Conservation (phyloP, 257 asterid genomes). For the Rehmannia glutinosa region DNA sequence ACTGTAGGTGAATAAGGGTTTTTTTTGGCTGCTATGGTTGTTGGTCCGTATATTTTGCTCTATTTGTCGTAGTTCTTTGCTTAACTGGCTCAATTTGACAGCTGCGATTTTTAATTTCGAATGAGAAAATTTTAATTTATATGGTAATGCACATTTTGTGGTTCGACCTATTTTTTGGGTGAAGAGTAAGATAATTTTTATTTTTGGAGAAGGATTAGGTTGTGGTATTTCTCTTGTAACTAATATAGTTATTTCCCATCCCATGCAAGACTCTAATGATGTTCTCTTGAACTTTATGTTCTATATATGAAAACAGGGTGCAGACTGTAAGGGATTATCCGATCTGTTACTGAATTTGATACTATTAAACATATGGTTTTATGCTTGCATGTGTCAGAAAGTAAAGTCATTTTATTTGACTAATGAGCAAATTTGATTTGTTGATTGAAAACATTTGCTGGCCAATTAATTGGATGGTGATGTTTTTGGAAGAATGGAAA, state of each 20-base stretch:
- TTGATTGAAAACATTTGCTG: too few relatives aligned
- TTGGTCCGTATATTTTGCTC: background rate
- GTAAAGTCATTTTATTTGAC: too few relatives aligned
- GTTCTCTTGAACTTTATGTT: background rate
- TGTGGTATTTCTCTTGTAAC: background rate
- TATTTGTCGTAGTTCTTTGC: constrained; percentile 1
- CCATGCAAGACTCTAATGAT: background rate
- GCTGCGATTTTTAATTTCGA: background rate
- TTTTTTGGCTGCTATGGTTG: background rate
- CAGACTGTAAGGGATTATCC: background rate
- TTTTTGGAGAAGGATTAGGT: constrained; percentile 7
- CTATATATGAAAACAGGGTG: background rate
- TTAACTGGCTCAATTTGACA: constrained; percentile 2
- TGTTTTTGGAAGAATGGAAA: too few relatives aligned
- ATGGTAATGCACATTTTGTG: background rate
- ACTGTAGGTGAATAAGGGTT: background rate
- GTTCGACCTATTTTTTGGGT: background rate
- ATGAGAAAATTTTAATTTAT: background rate
- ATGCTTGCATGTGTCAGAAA: too few relatives aligned
- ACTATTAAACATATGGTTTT: too few relatives aligned
- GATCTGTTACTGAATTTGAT: background rate
- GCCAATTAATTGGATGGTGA: too few relatives aligned
- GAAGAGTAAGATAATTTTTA: background rate
- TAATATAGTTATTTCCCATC: background rate
- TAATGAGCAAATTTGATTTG: too few relatives aligned